Conservation (phyloP, 2,329 filamentous ascomycete species). For the Elsinoe perseae region DNA sequence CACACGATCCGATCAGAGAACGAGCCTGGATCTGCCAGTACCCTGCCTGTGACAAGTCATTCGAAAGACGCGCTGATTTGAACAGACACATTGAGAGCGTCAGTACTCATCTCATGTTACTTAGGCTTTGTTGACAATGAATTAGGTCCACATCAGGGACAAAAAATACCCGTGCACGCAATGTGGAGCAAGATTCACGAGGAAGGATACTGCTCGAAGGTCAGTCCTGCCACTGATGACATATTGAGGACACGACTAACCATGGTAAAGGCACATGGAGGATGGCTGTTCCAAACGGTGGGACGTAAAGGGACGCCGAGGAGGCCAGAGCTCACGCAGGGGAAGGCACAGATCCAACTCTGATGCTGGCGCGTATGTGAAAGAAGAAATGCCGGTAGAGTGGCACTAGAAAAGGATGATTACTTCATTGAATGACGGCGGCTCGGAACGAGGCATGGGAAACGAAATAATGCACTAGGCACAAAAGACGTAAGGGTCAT, state of each 20-base stretch:
- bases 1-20: conserved; percentile 65
- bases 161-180: conserved; percentile 62
- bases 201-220: conserved; percentile 78
- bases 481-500: not conserved
- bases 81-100: conserved; percentile 48
- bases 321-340: conserved; percentile 3
- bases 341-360: conserved; percentile 9
- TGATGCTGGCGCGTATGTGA: not conserved
- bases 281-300: conserved; percentile 64
- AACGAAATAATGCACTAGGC: not conserved
- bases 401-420: not conserved
- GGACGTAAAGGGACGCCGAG: conserved; percentile 20
- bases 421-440: not conserved
- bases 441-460: conserved; percentile 4
- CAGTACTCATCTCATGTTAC: conserved; percentile 25
- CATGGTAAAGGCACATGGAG: conserved; percentile 58
- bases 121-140: conserved; percentile 43
- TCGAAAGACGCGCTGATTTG: conserved; percentile 77
- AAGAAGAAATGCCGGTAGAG: conserved; percentile 2
- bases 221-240: conserved; percentile 33
- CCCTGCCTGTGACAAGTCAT: conserved; percentile 61
- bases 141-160: conserved; percentile 63
- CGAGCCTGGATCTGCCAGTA: conserved; percentile 63
- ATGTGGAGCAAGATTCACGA: conserved; percentile 64
- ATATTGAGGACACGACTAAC: conserved; percentile 15